Conservation (phyloP, 345 rosid genomes). For the Populus ilicifolia region DNA sequence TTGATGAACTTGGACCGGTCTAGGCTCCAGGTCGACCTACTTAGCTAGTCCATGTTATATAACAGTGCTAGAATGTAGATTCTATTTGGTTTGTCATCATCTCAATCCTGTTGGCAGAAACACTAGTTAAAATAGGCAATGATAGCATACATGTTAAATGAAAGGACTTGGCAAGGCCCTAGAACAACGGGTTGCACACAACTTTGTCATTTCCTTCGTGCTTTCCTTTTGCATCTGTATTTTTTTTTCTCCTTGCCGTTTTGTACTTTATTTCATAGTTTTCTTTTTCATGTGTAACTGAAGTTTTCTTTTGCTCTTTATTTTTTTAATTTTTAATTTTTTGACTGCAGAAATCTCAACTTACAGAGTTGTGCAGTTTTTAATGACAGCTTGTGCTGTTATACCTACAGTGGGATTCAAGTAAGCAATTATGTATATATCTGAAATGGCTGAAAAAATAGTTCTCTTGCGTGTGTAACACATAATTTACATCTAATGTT, state of each 20-base stretch:
- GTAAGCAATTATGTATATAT: conserved; percentile 45
- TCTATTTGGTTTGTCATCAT: not conserved
- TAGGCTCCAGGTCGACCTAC: too few species aligned
- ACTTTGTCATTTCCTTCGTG: too few species aligned
- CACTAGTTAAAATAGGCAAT: not conserved
- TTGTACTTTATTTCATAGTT: not conserved
- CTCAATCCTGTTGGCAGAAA: not conserved
- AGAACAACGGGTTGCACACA: too few species aligned
- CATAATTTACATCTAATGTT: not conserved
- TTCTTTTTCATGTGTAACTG: too few species aligned
- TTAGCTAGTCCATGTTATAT: too few species aligned
- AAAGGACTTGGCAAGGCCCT: too few species aligned
- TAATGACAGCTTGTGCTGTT: conserved; percentile 68
- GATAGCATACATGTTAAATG: too few species aligned
- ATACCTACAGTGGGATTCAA: conserved; percentile 76
- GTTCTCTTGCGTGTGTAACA: too few species aligned
- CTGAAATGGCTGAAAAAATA: not conserved
- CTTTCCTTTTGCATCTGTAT: not conserved
- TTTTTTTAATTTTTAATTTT: not conserved
- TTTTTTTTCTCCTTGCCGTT: not conserved
- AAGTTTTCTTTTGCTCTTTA: not conserved
- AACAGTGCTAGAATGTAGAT: too few species aligned
- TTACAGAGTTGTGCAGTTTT: conserved; percentile 47
- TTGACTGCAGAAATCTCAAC: conserved; percentile 54
- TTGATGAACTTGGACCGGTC: too few species aligned